Evolutionary conservation across 768 basidiomycete species (phyloP).

Genomic region (Dictyophora rubrovolvata): DNA sequence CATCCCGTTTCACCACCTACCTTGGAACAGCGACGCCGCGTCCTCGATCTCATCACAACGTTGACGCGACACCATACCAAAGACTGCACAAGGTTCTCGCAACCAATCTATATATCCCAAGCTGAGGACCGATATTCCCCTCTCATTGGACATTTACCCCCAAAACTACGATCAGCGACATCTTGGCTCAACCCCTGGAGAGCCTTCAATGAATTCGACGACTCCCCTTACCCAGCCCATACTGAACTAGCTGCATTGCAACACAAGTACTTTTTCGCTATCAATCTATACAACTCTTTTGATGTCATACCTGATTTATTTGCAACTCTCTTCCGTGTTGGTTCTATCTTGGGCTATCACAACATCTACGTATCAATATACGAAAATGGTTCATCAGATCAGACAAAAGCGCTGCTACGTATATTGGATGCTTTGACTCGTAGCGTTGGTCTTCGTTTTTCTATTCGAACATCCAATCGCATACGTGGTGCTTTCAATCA

Average conservation of each 20-base stretch:
- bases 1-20: slow-evolving; percentile 66
- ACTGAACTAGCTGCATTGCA: slow-evolving; percentile 35
- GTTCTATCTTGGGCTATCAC: slow-evolving; percentile 88
- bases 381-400: slow-evolving; percentile 98
- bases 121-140: slow-evolving; percentile 75
- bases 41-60: slow-evolving; percentile 78
- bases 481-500: slow-evolving; percentile 96
- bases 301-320: slow-evolving; percentile 97
- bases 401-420: slow-evolving; percentile 91
- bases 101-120: slow-evolving; percentile 78
- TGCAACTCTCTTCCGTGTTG: slow-evolving; percentile 88
- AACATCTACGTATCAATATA: slow-evolving; percentile 98
- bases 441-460: slow-evolving; percentile 83
- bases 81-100: slow-evolving; percentile 79
- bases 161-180: slow-evolving; percentile 27
- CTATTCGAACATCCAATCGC: slow-evolving; percentile 86
- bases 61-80: slow-evolving; percentile 88
- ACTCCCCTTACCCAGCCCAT: slow-evolving; percentile 25
- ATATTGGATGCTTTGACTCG: slow-evolving; percentile 91
- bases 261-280: slow-evolving; percentile 99
- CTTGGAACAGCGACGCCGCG: slow-evolving; percentile 70
- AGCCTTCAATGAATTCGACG: slow-evolving; percentile 31
- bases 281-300: slow-evolving; percentile 99
- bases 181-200: slow-evolving; percentile 46
- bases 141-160: slow-evolving; percentile 68